Base-by-base conservation (phyloP, 2,329 filamentous ascomycete species). In the Colletotrichum tanaceti region DNA sequence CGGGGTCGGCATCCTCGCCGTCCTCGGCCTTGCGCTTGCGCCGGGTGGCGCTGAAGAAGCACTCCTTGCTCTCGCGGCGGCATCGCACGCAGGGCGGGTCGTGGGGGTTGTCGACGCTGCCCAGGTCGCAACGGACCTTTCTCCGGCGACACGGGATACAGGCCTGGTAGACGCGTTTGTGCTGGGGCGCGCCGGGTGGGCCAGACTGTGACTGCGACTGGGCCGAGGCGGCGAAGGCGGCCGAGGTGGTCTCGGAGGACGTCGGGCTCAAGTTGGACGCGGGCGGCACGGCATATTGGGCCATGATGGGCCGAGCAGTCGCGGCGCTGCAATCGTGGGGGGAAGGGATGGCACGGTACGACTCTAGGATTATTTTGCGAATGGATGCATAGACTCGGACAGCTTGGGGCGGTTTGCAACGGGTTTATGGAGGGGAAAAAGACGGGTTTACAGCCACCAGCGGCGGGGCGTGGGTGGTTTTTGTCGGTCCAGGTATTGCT, bases 81-180 rank as follows among this genome's bases (percentile, higher is more conserved):
- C 96, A 99, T 76, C 96, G 90, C 68, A 95, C 92, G 79, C 96
- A 99, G 2, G 96, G 96, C 63, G 95, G 95, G 74, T 97, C 93
- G 79, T 94, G 90, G 28, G 96, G 96, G 75, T 96, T 95, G 81
- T 98, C 96, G 77, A 98, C 95, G 75, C 90, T 91, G 65, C 87
- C 87, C 7, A 90, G 80, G 72, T 89, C 87, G 78, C 86, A 89
- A 68, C 87, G 84, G 32, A 90, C 87, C 76, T 90, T 90, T 72
- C 87, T 84, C 4, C 86, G 84, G 20, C 87, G 86, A 71, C 87
- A 89, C 7, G 87, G 87, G 58, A 89, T 89, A 75, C 87, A 89
- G 38, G 87, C 87, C 74, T 89, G 87, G 71, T 89, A 89, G 71
- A 89, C 87, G 61, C 87, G 86, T 77, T 89, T 89, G 76, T 89